Evolutionary conservation across 177 flowering plant species (phyloP).

Genomic region (Vitis hybrid): DNA sequence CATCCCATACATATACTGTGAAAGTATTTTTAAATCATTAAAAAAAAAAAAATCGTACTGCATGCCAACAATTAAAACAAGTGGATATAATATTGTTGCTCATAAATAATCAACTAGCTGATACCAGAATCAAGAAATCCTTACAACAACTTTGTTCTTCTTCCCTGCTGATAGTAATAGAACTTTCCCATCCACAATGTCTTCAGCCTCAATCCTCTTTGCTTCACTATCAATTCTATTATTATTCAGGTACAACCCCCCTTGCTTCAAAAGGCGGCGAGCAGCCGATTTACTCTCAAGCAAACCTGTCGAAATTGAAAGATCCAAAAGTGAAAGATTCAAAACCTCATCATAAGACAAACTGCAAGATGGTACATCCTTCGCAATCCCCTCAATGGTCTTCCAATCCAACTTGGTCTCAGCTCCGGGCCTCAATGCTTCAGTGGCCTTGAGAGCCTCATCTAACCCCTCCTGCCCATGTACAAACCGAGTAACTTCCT

Average conservation of each 20-base stretch:
- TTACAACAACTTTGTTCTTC: conserved; percentile 72
- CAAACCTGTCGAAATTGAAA: conserved; percentile 53
- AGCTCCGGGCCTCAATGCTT: conserved; percentile 71
- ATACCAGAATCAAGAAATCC: conserved; percentile 38
- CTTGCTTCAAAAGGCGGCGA: conserved; percentile 63
- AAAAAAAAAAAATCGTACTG: too few species aligned
- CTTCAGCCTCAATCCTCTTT: conserved; percentile 52
- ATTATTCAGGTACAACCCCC: conserved; percentile 71
- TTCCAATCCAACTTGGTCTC: conserved; percentile 66
- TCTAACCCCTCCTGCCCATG: conserved; percentile 65
- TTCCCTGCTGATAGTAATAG: conserved; percentile 72
- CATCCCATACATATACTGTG: too few species aligned
- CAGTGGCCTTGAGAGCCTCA: conserved; percentile 69
- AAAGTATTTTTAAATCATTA: too few species aligned
- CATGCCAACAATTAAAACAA: too few species aligned
- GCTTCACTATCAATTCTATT: conserved; percentile 55
- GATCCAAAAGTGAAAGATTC: conserved; percentile 35
- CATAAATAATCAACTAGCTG: too few species aligned
- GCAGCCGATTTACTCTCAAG: conserved; percentile 70
- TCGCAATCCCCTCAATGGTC: conserved; percentile 59
- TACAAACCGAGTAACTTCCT: conserved; percentile 72
- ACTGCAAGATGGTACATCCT: conserved; percentile 67
- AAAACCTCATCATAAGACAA: conserved; percentile 45
- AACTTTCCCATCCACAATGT: conserved; percentile 69
- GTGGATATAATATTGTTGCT: too few species aligned